Evolutionary conservation across 176 grass and related monocot genomes (phyloP), one percentile per base, ranked within the genome.

Genomic region (Calamus simplicifolius): DNA sequence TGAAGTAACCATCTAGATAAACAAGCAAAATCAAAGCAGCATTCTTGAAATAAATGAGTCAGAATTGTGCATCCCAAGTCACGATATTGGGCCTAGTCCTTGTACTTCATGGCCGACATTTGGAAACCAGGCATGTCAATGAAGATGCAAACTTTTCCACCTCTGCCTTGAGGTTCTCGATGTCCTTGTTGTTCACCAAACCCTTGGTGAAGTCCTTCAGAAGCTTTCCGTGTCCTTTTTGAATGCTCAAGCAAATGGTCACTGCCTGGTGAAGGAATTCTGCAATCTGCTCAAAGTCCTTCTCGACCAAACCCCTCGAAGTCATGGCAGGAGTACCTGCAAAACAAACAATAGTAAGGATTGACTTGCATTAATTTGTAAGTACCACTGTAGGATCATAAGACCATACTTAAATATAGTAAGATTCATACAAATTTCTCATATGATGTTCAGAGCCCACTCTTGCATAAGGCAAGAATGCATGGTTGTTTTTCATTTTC

Each of bases 161-260:
- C 35, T 43, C 30, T 23, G 29, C 30, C 30, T 61, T 43, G n/a
- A 61, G 59, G 17, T 61, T 18, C 29, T 48, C 59, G 0, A 61
- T 61, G 29, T 48, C 59, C 38, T 61, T 61, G 59, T 61, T 61
- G 59, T 61, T 61, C n/a, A 19, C 29, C 59, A 43, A 43, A 7
- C 59, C 59, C 30, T 61, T 61, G 30, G 43, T 61, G 59, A 61
- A 61, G 30, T 61, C 59, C 30, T 61, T 61, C 59, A 61, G 17
- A 16, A 61, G 59, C 6, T 61, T 61, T 12, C 59, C 29, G 12
- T 48, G 6, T 4, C 48, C 30, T 43, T 61, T 61, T 16, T 61
- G 59, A 48, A 48, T 48, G 30, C 30, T 48, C 59, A 61, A 43
- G 29, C 59, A 61, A 19, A 61, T 29, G 17, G 27, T 12, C 29